Conservation (phyloP, 371 early-diverging fungal species). For the Phascolomyces articulosus region DNA sequence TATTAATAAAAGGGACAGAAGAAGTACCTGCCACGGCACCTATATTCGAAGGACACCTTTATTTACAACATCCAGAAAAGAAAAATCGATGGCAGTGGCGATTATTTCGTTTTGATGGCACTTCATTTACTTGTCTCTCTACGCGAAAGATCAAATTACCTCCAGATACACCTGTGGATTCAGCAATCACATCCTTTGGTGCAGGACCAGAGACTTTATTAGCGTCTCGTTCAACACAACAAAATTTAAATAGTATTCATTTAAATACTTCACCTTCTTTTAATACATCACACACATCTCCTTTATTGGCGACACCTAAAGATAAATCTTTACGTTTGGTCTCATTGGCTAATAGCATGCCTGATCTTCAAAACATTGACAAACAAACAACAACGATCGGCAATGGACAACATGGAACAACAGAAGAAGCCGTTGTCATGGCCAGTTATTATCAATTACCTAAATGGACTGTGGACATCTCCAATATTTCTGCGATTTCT, state of each 20-base stretch:
- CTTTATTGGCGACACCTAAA: slow-evolving; percentile 44
- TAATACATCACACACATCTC: slow-evolving; percentile 34
- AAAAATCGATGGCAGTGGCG: slow-evolving; percentile 45
- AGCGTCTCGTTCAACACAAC: background rate
- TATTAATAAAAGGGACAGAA: slow-evolving; percentile 18
- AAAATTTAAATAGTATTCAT: slow-evolving; percentile 1
- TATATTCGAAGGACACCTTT: slow-evolving; percentile 53
- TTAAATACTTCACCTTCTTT: slow-evolving; percentile 20
- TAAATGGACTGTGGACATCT: slow-evolving; percentile 47
- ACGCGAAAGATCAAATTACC: slow-evolving; percentile 41
- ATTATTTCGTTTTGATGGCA: slow-evolving; percentile 56
- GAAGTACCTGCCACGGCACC: slow-evolving; percentile 48
- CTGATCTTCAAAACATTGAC: slow-evolving; percentile 11
- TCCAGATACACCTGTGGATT: slow-evolving; percentile 26
- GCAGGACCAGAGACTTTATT: slow-evolving; percentile 7
- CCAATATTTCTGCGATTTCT: slow-evolving; percentile 41
- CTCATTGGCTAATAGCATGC: slow-evolving; percentile 8
- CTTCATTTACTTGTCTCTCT: slow-evolving; percentile 44
- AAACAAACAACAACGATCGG: background rate
- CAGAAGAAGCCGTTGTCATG: slow-evolving; percentile 11
- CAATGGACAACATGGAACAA: background rate
- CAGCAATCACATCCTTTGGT: slow-evolving; percentile 11
- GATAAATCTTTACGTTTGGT: slow-evolving; percentile 18
- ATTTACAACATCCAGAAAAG: slow-evolving; percentile 35
- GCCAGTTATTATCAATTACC: slow-evolving; percentile 51